Evolutionary conservation across 1,284 basidiomycete genomes (phyloP), one percentile per base, ranked within the genome.

Genomic region (Coniferiporia weirii): DNA sequence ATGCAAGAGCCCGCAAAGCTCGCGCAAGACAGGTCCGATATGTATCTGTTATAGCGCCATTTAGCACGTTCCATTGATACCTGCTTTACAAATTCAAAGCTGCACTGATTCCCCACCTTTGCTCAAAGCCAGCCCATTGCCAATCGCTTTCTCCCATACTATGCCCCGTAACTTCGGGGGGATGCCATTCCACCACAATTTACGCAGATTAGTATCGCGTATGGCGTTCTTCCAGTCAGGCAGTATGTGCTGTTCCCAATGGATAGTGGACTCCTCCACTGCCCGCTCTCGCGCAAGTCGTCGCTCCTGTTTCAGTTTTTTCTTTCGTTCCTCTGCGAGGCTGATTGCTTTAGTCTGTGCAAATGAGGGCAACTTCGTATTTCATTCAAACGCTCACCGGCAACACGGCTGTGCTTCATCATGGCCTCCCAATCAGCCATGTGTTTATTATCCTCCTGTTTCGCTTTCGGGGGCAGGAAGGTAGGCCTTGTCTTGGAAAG

Each of bases 111-210:
- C 59, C 57, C 66, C 72, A 90, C 92, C 91, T 85, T 89, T 94
- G 67, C 85, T 89, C 61, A 99, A 72, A 22, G 94, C 89, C 52
- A 98, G 76, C 15, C 85, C 79, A 69, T 99, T 99, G 7, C 96
- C 96, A 19, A 93, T 86, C 4, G 90, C 93, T 59, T 83, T 78
- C 66, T 89, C 84, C 96, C 96, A 99, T 72, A 98, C 84, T 4
- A 81, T 75, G 0, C 92, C 91, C 46, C 96, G 81, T 56, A 96
- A 75, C 69, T 91, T 90, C 0, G 87, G 84, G 0, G 96, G 96
- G 55, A 95, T 88, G 6, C 96, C 96, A 49, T 83, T 81, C 87
- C 95, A 96, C 96, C 96, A 99, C 15, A 98, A 67, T 66, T 79
- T 82, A 46, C 90, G 80, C 54, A 96, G 73, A 1, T 71, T 72